Evolutionary conservation across 2,329 filamentous ascomycete genomes (phyloP).

Genomic region (Pezicula radicicola): DNA sequence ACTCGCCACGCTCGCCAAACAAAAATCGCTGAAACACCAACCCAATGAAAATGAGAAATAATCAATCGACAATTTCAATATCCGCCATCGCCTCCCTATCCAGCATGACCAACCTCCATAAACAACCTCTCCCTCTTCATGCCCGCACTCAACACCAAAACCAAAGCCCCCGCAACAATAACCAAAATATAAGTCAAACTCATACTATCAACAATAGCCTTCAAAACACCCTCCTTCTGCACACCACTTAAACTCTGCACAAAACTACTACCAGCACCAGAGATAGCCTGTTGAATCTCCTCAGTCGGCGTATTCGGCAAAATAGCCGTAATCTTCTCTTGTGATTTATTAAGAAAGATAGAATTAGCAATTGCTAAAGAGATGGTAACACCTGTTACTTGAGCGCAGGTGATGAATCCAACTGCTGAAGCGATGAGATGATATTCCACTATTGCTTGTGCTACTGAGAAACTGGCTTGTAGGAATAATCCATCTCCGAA

Average conservation of each 20-base stretch:
- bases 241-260: slow-evolving; percentile 13
- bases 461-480: slow-evolving; percentile 35
- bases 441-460: slow-evolving; percentile 31
- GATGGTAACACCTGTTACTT: slow-evolving; percentile 33
- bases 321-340: slow-evolving; percentile 24
- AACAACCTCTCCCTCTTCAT: slow-evolving; percentile 35
- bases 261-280: slow-evolving; percentile 20
- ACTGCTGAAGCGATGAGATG: slow-evolving; percentile 30
- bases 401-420: slow-evolving; percentile 35
- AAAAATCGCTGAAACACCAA: too few species aligned
- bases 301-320: slow-evolving; percentile 22
- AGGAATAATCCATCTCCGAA: slow-evolving; percentile 34
- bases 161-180: slow-evolving; percentile 29
- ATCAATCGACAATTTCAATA: too few species aligned
- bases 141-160: slow-evolving; percentile 25
- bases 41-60: too few species aligned
- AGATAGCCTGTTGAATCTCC: slow-evolving; percentile 28
- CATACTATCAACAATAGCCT: slow-evolving; percentile 31
- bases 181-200: slow-evolving; percentile 30
- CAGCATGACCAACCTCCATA: slow-evolving; percentile 19
- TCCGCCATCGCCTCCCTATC: background rate
- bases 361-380: slow-evolving; percentile 34
- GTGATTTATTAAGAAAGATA: slow-evolving; percentile 33
- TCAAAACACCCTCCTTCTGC: slow-evolving; percentile 18
- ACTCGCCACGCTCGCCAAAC: too few species aligned